Evolutionary conservation across 2,329 filamentous ascomycete species (phyloP).

Genomic region (Cryphonectria parasitica): DNA sequence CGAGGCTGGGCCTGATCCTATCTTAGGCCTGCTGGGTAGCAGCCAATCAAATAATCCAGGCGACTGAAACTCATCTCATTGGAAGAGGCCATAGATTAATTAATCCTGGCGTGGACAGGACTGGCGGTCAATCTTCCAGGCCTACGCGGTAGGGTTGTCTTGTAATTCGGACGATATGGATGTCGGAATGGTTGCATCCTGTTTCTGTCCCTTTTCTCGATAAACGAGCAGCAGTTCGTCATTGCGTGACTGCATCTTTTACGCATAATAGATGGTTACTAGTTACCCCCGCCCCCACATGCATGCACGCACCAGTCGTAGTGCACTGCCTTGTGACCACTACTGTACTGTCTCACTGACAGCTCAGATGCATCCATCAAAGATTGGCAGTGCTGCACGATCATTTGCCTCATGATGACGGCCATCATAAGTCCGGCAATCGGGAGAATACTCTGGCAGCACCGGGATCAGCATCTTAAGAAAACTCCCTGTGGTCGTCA

Average conservation of each 20-base stretch:
- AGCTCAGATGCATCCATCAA: conserved; percentile 28
- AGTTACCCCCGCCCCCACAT: neutral
- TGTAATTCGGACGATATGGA: neutral
- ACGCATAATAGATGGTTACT: neutral
- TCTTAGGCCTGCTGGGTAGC: conserved; percentile 15
- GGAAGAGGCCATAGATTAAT: conserved; percentile 28
- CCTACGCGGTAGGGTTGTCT: neutral
- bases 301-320: conserved; percentile 13
- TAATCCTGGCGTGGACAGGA: neutral
- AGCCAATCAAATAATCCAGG: conserved; percentile 33
- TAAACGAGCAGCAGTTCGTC: neutral
- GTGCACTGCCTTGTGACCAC: neutral
- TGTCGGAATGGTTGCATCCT: no score
- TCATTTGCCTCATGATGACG: neutral
- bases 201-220: neutral
- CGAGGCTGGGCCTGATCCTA: conserved; percentile 29
- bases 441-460: neutral
- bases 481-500: neutral
- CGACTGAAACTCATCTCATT: conserved; percentile 27
- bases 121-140: conserved; percentile 8
- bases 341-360: conserved; percentile 19
- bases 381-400: neutral
- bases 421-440: neutral
- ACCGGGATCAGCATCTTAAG: neutral
- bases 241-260: neutral